Evolutionary conservation across 129 eudicot species (phyloP), one percentile per base, ranked within the genome.

Genomic region (Artemisia annua): DNA sequence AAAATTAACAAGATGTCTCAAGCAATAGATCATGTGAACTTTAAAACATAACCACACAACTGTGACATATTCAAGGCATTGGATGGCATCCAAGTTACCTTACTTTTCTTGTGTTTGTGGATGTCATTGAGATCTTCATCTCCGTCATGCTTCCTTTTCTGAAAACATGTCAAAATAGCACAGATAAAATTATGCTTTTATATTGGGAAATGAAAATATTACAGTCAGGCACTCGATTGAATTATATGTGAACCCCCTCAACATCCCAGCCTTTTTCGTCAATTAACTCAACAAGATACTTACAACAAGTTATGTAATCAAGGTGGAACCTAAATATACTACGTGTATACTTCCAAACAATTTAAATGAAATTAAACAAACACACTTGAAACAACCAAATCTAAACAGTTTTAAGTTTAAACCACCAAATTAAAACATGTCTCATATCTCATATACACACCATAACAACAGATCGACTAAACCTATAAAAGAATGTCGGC

Each of bases 81-180:
- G 0, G 3, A 30, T 0, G 4, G 5, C 6, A 30, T 30, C 39
- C 71, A 75, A 71, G 66, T 83, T 84, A 91, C 96, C 97, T 91
- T 91, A 78, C 91, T 85, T 78, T 85, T 88, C 86, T 88, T 20
- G 79, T 85, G 88, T 61, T 73, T 83, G 67, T 85, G 90, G 72
- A 75, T 71, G 55, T 83, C 94, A 75, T 76, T 83, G 64, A 74
- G 67, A 72, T 88, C 95, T 69, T 83, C 95, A 54, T 85, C 87
- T 43, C 94, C 91, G 30, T 83, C 95, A 81, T 88, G 88, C 85
- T 83, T 88, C 81, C 95, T 83, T 70, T 88, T 88, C 91, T 88
- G 72, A 57, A 76, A 82, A 63, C 24, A 44, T 51, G 4, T 16
- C 13, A 72, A 64, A 48, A 32, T 46, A 56, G 59, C 50, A 75